phyloP scores from a whole-genome alignment of 1,284 basidiomycete genomes.

The Cutaneotrichosporon dermatis region DNA sequence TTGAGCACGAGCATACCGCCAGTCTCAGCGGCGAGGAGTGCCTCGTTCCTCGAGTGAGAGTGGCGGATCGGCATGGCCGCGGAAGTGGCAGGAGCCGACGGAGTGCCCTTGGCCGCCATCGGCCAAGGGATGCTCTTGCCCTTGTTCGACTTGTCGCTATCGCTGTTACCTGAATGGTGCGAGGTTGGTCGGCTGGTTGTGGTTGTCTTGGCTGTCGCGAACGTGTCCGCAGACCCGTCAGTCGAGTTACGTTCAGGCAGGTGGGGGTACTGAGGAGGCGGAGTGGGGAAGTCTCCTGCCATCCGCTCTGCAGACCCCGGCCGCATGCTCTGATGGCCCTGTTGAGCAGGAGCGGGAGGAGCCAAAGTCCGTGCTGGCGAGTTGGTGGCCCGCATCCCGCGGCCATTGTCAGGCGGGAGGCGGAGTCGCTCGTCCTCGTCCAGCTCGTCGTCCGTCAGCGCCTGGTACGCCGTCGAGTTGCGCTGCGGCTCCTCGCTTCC shows the following conservation, averaged over 20 bases:
- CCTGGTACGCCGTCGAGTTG: not conserved
- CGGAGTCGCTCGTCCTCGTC: slow-evolving; percentile 10
- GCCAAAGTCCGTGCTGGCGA: not conserved
- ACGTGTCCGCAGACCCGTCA: slow-evolving; percentile 1
- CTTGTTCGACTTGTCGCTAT: not conserved
- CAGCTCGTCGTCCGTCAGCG: slow-evolving; percentile 2
- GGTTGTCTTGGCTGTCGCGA: slow-evolving; percentile 1
- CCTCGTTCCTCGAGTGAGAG: slow-evolving; percentile 34
- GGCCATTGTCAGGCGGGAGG: not conserved
- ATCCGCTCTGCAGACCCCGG: not conserved
- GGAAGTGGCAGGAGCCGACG: not conserved
- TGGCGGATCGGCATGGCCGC: not conserved
- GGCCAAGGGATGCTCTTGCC: slow-evolving; percentile 3
- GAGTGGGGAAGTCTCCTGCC: not conserved
- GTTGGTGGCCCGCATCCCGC: not conserved
- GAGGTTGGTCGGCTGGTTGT: not conserved
- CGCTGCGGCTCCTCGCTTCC: not conserved
- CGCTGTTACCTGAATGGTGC: not conserved
- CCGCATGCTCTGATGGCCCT: not conserved
- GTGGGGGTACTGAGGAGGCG: not conserved
- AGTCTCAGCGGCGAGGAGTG: slow-evolving; percentile 31
- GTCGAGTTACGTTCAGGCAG: not conserved
- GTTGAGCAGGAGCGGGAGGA: not conserved
- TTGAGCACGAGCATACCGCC: slow-evolving; percentile 29
- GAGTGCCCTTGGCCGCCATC: slow-evolving; percentile 4